Evolutionary conservation across 257 asterid species (phyloP).

Genomic region (Solanum virginianum): DNA sequence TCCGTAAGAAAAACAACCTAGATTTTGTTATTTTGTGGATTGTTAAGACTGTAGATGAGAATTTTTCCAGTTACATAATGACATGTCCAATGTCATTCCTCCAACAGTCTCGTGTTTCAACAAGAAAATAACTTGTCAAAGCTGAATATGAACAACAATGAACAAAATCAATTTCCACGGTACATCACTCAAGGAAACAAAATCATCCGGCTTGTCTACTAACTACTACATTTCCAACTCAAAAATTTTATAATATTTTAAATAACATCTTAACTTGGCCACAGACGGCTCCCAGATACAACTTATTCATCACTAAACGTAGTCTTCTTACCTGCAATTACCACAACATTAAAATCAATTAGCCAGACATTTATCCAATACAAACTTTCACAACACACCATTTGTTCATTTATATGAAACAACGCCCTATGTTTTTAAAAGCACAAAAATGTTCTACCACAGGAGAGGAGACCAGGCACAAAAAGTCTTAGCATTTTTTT

Average conservation of each 20-base stretch:
- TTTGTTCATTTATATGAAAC: neutral
- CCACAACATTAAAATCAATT: neutral
- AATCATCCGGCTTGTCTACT: neutral
- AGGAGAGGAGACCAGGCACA: neutral
- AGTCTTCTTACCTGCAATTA: constrained; percentile 27
- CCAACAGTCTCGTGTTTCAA: too few relatives aligned
- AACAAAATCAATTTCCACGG: neutral
- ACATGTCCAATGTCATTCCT: too few relatives aligned
- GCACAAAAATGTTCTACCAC: neutral
- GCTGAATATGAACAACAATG: neutral
- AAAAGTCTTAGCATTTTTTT: neutral
- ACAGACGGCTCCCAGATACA: neutral
- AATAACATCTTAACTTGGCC: neutral
- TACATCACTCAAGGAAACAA: neutral
- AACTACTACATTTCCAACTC: neutral
- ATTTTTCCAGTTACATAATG: too few relatives aligned
- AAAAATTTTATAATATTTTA: neutral
- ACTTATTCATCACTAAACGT: constrained; percentile 17
- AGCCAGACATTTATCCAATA: neutral
- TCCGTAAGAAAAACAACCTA: too few relatives aligned
- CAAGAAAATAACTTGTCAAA: too few relatives aligned
- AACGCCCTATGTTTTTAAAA: neutral
- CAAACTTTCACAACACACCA: neutral
- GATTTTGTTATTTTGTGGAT: too few relatives aligned
- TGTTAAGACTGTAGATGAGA: too few relatives aligned